A percentile compares a stretch with the other conserved stretches of the same genome.
Evolutionary conservation across 257 asterid genomes (phyloP).

Genomic region (Solanum arcanum): DNA sequence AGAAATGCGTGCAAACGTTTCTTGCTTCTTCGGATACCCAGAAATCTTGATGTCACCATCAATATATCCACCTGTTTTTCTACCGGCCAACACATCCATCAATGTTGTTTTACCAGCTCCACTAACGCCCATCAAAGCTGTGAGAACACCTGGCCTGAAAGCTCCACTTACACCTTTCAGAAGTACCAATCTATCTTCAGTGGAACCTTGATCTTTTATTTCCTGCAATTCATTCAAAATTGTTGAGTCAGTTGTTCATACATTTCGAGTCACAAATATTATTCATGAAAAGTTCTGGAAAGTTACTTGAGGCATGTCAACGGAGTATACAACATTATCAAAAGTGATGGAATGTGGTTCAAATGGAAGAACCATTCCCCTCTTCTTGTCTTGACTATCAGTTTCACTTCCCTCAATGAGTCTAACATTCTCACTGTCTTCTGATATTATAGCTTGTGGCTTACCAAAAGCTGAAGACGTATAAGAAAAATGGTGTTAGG

Average conservation of each 20-base stretch:
- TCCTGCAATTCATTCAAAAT: slow-evolving; percentile 25
- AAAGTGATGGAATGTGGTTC: slow-evolving; percentile 84
- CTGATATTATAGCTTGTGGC: slow-evolving; percentile 29
- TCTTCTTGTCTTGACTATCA: slow-evolving; percentile 19
- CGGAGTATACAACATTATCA: slow-evolving; percentile 58
- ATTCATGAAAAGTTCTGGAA: neutral
- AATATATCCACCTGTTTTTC: slow-evolving; percentile 58
- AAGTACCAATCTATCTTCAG: slow-evolving; percentile 41
- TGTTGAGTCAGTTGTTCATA: neutral
- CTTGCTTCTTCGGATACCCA: slow-evolving; percentile 53
- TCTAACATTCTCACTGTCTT: slow-evolving; percentile 5
- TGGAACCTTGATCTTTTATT: slow-evolving; percentile 44
- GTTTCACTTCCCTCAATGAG: slow-evolving; percentile 10
- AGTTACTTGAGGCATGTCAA: slow-evolving; percentile 83
- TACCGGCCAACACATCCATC: slow-evolving; percentile 65
- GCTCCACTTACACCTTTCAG: slow-evolving; percentile 57
- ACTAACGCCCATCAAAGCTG: slow-evolving; percentile 68
- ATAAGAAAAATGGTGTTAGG: neutral
- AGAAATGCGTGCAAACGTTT: slow-evolving; percentile 56
- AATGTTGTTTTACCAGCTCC: slow-evolving; percentile 77
- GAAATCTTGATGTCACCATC: slow-evolving; percentile 47
- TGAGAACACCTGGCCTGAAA: slow-evolving; percentile 53
- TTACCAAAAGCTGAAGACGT: slow-evolving; percentile 43
- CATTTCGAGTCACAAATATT: neutral
- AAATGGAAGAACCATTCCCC: slow-evolving; percentile 88